Evolutionary conservation across 2,329 filamentous ascomycete genomes (phyloP).

Genomic region (Diaporthe citrichinensis): DNA sequence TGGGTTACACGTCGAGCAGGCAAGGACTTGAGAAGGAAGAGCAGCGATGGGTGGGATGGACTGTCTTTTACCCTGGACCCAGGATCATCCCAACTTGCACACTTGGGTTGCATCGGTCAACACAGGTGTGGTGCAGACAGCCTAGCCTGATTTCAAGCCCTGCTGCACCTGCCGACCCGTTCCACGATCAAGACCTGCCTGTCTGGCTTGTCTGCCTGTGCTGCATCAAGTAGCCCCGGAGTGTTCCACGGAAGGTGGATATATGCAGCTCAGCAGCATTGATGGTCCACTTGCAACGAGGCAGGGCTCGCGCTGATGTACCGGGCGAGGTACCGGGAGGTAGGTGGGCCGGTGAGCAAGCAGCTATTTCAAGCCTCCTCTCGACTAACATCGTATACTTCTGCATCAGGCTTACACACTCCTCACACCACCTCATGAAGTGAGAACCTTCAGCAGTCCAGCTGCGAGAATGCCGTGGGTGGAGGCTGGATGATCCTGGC

Average conservation of each 20-base stretch:
- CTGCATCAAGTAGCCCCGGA: slow-evolving; percentile 9
- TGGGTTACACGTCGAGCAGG: slow-evolving; percentile 32
- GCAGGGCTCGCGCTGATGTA: slow-evolving; percentile 29
- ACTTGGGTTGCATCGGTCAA: slow-evolving; percentile 40
- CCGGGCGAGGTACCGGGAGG: slow-evolving; percentile 4
- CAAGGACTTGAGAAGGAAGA: slow-evolving; percentile 20
- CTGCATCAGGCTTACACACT: background rate
- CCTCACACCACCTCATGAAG: background rate
- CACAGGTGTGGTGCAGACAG: slow-evolving; percentile 34
- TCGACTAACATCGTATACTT: slow-evolving; percentile 1
- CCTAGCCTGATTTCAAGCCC: slow-evolving; percentile 29
- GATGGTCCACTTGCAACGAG: slow-evolving; percentile 28
- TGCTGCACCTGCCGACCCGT: slow-evolving; percentile 37
- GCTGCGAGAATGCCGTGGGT: slow-evolving; percentile 1
- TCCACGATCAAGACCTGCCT: slow-evolving; percentile 36
- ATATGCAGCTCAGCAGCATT: slow-evolving; percentile 33
- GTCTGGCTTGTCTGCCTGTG: slow-evolving; percentile 37
- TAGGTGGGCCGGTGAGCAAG: slow-evolving; percentile 15
- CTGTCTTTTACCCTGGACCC: slow-evolving; percentile 39
- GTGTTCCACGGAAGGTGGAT: slow-evolving; percentile 27
- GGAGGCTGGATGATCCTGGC: slow-evolving; percentile 31
- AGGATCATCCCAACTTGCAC: slow-evolving; percentile 35
- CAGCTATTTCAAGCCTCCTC: background rate
- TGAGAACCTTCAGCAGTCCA: slow-evolving; percentile 32
- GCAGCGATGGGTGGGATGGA: slow-evolving; percentile 35